Evolutionary conservation across 805 yeast genomes (phyloP).

Genomic region (Wickerhamiella dianesei): DNA sequence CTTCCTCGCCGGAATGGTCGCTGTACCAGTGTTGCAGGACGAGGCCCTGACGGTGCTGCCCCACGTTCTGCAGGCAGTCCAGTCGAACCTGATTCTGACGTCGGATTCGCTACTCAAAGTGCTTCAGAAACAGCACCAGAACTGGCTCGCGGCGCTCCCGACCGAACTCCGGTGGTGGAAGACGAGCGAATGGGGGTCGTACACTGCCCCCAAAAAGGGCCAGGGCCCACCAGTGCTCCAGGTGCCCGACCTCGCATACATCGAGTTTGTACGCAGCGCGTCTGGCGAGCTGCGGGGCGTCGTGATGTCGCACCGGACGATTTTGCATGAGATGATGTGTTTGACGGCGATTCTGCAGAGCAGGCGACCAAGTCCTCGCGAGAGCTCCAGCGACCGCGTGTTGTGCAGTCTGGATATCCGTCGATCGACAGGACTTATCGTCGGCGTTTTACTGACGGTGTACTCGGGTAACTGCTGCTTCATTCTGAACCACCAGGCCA

Average conservation of each 20-base stretch:
- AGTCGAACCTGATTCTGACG: conserved; percentile 62
- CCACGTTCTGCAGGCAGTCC: conserved; percentile 38
- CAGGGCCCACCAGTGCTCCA: conserved; percentile 51
- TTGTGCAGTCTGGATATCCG: conserved; percentile 55
- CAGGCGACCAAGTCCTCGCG: conserved; percentile 5
- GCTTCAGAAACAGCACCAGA: conserved; percentile 39
- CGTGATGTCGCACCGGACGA: conserved; percentile 77
- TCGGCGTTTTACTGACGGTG: conserved; percentile 68
- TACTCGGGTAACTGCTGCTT: conserved; percentile 72
- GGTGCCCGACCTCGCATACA: conserved; percentile 77
- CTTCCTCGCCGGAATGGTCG: conserved; percentile 83
- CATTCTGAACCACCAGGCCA: conserved; percentile 61
- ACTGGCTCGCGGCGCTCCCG: conserved; percentile 47
- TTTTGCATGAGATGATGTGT: conserved; percentile 76
- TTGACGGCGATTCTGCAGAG: conserved; percentile 49
- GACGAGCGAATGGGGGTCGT: conserved; percentile 76
- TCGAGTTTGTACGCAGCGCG: conserved; percentile 82
- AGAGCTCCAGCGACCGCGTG: conserved; percentile 32
- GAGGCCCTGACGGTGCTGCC: conserved; percentile 29
- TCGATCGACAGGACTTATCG: conserved; percentile 72
- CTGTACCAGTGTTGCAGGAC: conserved; percentile 79
- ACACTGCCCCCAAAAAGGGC: conserved; percentile 42
- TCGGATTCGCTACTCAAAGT: conserved; percentile 69
- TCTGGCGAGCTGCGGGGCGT: conserved; percentile 88
- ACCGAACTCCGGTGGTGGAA: conserved; percentile 61